Evolutionary conservation across 1,284 basidiomycete genomes (phyloP), one percentile per base, ranked within the genome.

Genomic region (Cutaneotrichosporon cutaneum): DNA sequence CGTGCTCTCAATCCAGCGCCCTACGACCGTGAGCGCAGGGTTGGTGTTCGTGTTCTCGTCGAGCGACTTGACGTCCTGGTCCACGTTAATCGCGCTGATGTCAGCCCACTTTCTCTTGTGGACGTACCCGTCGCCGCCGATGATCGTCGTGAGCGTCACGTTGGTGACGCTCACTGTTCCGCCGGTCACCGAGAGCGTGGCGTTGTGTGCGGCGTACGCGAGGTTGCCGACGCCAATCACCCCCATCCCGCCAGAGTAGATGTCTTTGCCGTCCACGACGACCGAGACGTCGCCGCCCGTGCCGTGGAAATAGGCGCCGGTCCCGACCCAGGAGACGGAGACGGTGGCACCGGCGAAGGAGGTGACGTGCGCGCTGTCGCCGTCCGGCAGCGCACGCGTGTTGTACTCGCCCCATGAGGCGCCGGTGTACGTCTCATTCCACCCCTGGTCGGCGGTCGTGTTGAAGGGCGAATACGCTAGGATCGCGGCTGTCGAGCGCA

Each of bases 251-350:
- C 47, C 47, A 8, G 24, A 16, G 16, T 48, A 48, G 13, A 18
- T 16, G 24, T 58, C 56, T 14, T 39, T 11, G 3, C 33, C 35
- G 24, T 58, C 56, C 2, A 58, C 18, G 2, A 3, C 11, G 16
- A 58, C 30, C 1, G 47, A 3, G 2, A 48, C 56, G n/a, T 30
- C 5, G 22, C 47, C 56, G 9, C 11, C 16, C 10, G 13, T 18
- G 32, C 60, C 60, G 30, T 53, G 44, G 35, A 61, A 58, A 22
- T 27, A 56, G 5, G 48, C 45, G 4, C 36, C 60, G 2, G 55
- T 54, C 6, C 60, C 60, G 21, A 54, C 44, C 27, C 57, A 61
- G 21, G 24, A 14, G 11, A 58, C 42, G 3, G 7, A 36, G n/a
- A 56, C 33, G 30, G n/a, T 32, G 2, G 60, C 60, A 26, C 53